phyloP scores from a whole-genome alignment of 2,329 filamentous ascomycete species.

The Cytospora leucostoma region DNA sequence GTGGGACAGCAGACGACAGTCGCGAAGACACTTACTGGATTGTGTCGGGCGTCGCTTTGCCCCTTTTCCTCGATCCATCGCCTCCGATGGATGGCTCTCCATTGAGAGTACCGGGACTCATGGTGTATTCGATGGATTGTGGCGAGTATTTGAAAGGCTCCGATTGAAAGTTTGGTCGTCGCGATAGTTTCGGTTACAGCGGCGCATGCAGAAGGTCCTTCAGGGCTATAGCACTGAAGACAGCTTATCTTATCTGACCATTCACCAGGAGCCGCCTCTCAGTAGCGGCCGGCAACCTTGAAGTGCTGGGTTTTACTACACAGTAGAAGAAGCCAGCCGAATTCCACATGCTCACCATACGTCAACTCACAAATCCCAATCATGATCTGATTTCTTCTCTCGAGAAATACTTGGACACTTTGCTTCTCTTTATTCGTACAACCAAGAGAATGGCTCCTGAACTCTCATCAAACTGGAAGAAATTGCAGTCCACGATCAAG shows the following conservation, averaged over 20 bases:
- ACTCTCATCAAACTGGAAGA: conserved; percentile 76
- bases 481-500: conserved; percentile 65
- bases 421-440: not conserved
- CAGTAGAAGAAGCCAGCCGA: not conserved
- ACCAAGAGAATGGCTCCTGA: conserved; percentile 44
- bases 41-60: conserved; percentile 81
- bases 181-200: conserved; percentile 10
- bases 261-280: not conserved
- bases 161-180: not conserved
- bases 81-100: conserved; percentile 59
- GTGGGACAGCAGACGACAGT: not conserved
- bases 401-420: not conserved
- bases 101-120: conserved; percentile 52
- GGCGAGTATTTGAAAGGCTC: conserved; percentile 29
- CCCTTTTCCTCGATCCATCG: conserved; percentile 65
- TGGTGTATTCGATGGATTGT: conserved; percentile 44
- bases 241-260: not conserved
- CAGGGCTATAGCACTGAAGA: not conserved
- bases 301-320: not conserved
- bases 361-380: not conserved
- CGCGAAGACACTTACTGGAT: conserved; percentile 61
- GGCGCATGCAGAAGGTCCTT: conserved; percentile 4
- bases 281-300: conserved; percentile 9
- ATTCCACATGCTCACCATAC: not conserved
- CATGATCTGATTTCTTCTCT: not conserved